Evolutionary conservation across 495 filamentous ascomycete species (phyloP).

Genomic region (Aspergillus nidulans): DNA sequence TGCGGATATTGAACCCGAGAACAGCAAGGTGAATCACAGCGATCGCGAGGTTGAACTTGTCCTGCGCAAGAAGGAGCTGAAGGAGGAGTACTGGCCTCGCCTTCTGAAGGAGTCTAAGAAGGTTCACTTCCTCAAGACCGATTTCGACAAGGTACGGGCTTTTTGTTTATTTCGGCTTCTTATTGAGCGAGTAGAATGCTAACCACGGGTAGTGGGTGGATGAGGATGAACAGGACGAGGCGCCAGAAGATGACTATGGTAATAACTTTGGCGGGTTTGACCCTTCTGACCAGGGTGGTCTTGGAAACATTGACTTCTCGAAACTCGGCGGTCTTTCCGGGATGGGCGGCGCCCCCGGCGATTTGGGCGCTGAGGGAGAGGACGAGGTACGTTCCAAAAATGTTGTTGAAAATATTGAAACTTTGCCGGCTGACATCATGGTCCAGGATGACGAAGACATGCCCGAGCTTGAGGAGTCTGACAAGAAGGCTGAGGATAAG

Average conservation of each 20-base stretch:
- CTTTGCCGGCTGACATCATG: conserved; percentile 34
- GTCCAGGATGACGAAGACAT: conserved; percentile 55
- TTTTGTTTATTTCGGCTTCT: not conserved
- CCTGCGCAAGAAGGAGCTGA: conserved; percentile 92
- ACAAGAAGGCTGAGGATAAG: conserved; percentile 38
- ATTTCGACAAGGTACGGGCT: conserved; percentile 83
- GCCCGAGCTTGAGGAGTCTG: conserved; percentile 54
- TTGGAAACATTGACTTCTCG: conserved; percentile 74
- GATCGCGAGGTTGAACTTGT: conserved; percentile 81
- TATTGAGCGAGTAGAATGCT: conserved; percentile 13
- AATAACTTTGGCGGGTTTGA: conserved; percentile 66
- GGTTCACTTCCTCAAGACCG: conserved; percentile 95
- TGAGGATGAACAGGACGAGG: conserved; percentile 96
- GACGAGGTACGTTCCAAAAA: conserved; percentile 45
- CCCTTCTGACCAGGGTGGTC: conserved; percentile 45
- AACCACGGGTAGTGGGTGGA: conserved; percentile 76
- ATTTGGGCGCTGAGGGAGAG: conserved; percentile 47
- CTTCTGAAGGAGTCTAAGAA: conserved; percentile 85
- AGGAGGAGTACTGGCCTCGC: conserved; percentile 89
- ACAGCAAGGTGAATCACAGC: conserved; percentile 79
- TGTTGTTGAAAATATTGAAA: conserved; percentile 31
- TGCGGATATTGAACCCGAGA: conserved; percentile 80
- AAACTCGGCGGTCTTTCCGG: conserved; percentile 65
- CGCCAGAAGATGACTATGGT: conserved; percentile 71
- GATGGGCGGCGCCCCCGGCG: conserved; percentile 26